Evolutionary conservation across 371 early-diverging fungal species (phyloP).

Genomic region (Mucor irregularis): DNA sequence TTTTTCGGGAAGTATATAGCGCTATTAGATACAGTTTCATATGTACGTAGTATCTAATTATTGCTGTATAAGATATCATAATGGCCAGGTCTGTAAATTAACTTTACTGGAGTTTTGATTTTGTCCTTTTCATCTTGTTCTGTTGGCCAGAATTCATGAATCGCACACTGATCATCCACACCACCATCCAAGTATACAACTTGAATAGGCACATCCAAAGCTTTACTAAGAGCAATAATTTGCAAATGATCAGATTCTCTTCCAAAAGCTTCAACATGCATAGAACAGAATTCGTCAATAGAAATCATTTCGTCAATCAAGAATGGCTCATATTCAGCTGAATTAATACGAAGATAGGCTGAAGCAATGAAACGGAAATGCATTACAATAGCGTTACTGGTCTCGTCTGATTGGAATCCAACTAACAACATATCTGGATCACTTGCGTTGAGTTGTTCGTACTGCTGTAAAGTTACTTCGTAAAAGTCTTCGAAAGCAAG

Average conservation of each 20-base stretch:
- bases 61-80: constrained; percentile 11
- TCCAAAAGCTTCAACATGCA: constrained; percentile 73
- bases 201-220: constrained; percentile 55
- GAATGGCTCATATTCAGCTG: constrained; percentile 70
- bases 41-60: constrained; percentile 1
- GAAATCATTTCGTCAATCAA: constrained; percentile 58
- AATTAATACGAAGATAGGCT: constrained; percentile 64
- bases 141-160: constrained; percentile 53
- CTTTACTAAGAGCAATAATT: constrained; percentile 65
- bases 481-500: constrained; percentile 69
- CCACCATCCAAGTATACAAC: constrained; percentile 70
- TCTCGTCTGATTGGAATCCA: constrained; percentile 62
- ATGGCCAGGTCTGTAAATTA: constrained; percentile 50
- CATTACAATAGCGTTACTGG: constrained; percentile 70
- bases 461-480: constrained; percentile 53
- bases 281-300: constrained; percentile 66
- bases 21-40: not conserved
- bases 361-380: constrained; percentile 67
- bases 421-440: constrained; percentile 51
- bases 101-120: constrained; percentile 30
- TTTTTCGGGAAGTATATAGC: too few species aligned
- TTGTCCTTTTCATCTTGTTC: constrained; percentile 30
- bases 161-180: constrained; percentile 44
- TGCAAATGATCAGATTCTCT: constrained; percentile 73
- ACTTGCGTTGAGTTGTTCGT: constrained; percentile 31